Conservation (phyloP, 2,329 filamentous ascomycete genomes). For the Alternaria infectoria region DNA sequence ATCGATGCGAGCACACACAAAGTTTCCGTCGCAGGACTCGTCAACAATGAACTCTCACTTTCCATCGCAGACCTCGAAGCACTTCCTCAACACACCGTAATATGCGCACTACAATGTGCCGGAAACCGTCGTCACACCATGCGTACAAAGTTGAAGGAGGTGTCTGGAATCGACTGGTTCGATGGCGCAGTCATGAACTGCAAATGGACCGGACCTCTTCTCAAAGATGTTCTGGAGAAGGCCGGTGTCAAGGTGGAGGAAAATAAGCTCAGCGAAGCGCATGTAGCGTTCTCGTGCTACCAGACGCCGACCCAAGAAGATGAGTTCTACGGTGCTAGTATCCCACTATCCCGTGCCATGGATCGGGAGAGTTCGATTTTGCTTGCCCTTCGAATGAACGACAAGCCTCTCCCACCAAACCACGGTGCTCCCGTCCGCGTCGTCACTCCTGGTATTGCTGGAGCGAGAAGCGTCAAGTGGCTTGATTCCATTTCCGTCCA, state of each 20-base stretch:
- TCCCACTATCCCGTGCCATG: slow-evolving; percentile 48
- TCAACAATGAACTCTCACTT: slow-evolving; percentile 53
- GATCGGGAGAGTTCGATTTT: slow-evolving; percentile 27
- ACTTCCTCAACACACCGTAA: slow-evolving; percentile 61
- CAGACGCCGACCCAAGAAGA: slow-evolving; percentile 62
- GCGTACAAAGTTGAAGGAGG: slow-evolving; percentile 65
- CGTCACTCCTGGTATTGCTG: slow-evolving; percentile 60
- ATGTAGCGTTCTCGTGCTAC: slow-evolving; percentile 64
- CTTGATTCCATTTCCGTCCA: slow-evolving; percentile 61
- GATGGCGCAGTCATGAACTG: slow-evolving; percentile 68
- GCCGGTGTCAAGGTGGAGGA: slow-evolving; percentile 51
- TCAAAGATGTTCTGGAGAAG: slow-evolving; percentile 58
- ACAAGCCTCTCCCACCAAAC: slow-evolving; percentile 52
- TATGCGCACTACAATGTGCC: slow-evolving; percentile 66
- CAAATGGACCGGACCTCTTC: slow-evolving; percentile 58
- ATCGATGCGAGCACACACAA: slow-evolving; percentile 50
- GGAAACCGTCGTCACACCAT: slow-evolving; percentile 67
- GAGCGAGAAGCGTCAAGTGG: slow-evolving; percentile 64
- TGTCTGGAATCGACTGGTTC: slow-evolving; percentile 65
- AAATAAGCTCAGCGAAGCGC: slow-evolving; percentile 42
- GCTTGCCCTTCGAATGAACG: slow-evolving; percentile 56
- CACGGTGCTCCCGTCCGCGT: slow-evolving; percentile 62
- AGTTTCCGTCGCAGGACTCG: slow-evolving; percentile 59
- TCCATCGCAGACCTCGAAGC: slow-evolving; percentile 55
- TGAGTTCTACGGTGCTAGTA: slow-evolving; percentile 64